Percentiles rank a stretch among this genome's conserved stretches.
Conservation (phyloP, 2,329 filamentous ascomycete species). For the Sphaerostilbella broomeana region DNA sequence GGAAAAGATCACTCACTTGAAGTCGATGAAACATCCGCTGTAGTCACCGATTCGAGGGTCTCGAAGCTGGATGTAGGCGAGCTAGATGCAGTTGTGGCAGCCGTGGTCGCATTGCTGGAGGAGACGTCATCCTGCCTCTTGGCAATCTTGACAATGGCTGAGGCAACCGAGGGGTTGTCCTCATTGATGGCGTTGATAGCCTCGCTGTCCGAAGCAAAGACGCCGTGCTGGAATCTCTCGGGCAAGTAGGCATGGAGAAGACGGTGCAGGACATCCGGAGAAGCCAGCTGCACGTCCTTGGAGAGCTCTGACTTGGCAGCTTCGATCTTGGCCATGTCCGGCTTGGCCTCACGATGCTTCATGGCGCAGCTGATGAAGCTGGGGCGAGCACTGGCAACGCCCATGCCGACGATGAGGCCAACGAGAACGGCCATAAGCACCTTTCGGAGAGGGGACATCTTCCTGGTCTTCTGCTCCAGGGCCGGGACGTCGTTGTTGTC, state of each 20-base stretch:
- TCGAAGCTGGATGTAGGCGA: background rate
- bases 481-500: too few species aligned
- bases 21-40: background rate
- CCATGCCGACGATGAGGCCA: conserved; percentile 23
- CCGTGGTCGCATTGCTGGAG: conserved; percentile 22
- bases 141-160: conserved; percentile 56
- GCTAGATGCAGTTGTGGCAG: conserved; percentile 11
- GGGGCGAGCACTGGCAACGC: conserved; percentile 15
- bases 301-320: conserved; percentile 21
- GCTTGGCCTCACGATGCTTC: conserved; percentile 3
- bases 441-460: conserved; percentile 16
- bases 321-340: conserved; percentile 10
- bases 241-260: conserved; percentile 59
- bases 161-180: conserved; percentile 55
- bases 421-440: conserved; percentile 17
- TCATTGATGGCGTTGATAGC: conserved; percentile 58
- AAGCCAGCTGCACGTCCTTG: conserved; percentile 41
- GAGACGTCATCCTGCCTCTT: conserved; percentile 47
- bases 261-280: conserved; percentile 56
- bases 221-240: conserved; percentile 59
- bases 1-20: conserved; percentile 4
- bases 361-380: conserved; percentile 5
- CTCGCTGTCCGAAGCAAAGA: conserved; percentile 57
- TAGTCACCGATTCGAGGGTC: background rate
- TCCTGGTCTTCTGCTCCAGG: too few species aligned